Base-by-base conservation (phyloP, 2,329 filamentous ascomycete genomes). In the Neofusicoccum parvum region DNA sequence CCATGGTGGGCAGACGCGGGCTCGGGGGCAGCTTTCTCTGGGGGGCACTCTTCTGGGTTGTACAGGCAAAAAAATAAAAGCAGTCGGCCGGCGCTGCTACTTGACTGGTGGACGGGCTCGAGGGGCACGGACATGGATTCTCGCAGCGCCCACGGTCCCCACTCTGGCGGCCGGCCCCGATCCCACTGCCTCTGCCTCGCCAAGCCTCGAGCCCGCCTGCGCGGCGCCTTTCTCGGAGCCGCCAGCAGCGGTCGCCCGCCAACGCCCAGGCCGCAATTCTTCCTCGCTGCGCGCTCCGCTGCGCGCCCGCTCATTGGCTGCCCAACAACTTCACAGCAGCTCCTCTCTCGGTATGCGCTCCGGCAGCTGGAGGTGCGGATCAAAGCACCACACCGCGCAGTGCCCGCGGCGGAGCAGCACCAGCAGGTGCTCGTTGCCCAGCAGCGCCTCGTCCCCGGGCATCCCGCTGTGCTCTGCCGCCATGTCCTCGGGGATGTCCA, bases 1-100 rank as follows among this genome's bases (percentile, higher is more conserved):
- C 76, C 77, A 79, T 79, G 49, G 32, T 56, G 62, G 51, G 56
- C 50, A 54, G 41, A 12, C 23, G 36, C 10, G 11, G 27, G 15
- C 23, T 23, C 2, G 39, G 56, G n/a, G n/a, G 5, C 20, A 20
- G 23, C 20, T 11, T 5, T 20, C 54, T 64, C n/a, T 64, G 37
- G 46, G 12, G 32, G 56, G 43, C 4, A 7, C 43, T 20, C 48
- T 60, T 60, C 48, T 48, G 17, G 15, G 54, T 34, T 48, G 56
- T 60, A 60, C 43, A 60, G 56, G 41, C 41, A 45, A 46, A 60
- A 60, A 58, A 60, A 48, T 48, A 60, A 60, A 60, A 48, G 54
- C 37, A 60, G 56, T 23, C 43, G 41, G 32, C 56, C 54, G 41
- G 56, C n/a, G 56, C 56, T 36, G 56, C 43, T 46, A 48, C 56